A percentile compares a stretch with the other conserved stretches of the same genome.
phyloP scores from a whole-genome alignment of 768 basidiomycete genomes.

The Clathrus columnatus region DNA sequence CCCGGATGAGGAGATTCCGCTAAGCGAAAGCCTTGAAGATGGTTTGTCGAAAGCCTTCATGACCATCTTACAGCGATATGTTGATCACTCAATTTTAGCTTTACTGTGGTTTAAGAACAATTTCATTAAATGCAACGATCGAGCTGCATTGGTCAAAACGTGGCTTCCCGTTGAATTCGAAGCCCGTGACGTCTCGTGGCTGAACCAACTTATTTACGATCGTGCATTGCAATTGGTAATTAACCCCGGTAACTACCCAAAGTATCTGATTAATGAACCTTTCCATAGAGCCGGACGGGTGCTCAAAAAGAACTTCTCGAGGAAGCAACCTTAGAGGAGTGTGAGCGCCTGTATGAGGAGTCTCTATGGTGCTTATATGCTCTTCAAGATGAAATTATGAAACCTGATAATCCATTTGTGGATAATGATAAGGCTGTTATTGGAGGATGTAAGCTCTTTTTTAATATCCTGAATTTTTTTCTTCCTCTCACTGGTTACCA shows the following conservation, averaged over 20 bases:
- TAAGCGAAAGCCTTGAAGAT: slow-evolving; percentile 74
- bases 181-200: slow-evolving; percentile 70
- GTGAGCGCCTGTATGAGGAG: slow-evolving; percentile 91
- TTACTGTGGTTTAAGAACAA: slow-evolving; percentile 87
- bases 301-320: slow-evolving; percentile 86
- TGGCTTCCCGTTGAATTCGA: slow-evolving; percentile 75
- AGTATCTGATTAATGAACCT: neutral
- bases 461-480: neutral
- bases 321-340: slow-evolving; percentile 70
- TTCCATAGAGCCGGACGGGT: slow-evolving; percentile 90
- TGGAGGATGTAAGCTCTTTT: slow-evolving; percentile 49
- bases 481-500: neutral
- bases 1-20: slow-evolving; percentile 64
- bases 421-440: slow-evolving; percentile 78
- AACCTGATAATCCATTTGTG: slow-evolving; percentile 75
- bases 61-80: neutral
- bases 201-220: slow-evolving; percentile 90
- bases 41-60: slow-evolving; percentile 34
- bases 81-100: slow-evolving; percentile 47
- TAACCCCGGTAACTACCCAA: slow-evolving; percentile 13
- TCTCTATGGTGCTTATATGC: slow-evolving; percentile 91
- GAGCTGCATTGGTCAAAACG: slow-evolving; percentile 79
- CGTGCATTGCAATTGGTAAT: slow-evolving; percentile 78
- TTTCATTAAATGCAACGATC: slow-evolving; percentile 91
- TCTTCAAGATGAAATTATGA: slow-evolving; percentile 79